Conservation (phyloP, 768 basidiomycete species). For the Erythrobasidium yunnanense region DNA sequence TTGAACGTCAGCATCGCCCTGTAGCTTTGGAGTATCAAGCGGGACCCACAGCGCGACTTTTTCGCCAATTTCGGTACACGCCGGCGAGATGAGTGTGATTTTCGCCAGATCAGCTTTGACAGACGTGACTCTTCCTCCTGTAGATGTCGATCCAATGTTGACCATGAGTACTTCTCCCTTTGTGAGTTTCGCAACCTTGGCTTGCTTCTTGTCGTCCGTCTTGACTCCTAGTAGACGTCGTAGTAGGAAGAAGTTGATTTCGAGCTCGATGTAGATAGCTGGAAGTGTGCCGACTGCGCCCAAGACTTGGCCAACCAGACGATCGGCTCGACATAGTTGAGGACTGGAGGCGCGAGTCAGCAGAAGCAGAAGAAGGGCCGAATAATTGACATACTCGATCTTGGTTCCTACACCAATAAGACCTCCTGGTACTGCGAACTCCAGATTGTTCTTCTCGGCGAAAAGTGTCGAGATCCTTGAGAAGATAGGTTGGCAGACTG, state of each 20-base stretch:
- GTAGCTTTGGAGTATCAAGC: conserved; percentile 53
- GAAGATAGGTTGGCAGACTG: conserved; percentile 86
- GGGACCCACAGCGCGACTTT: conserved; percentile 66
- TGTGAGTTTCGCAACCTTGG: conserved; percentile 49
- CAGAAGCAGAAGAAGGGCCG: too few species aligned
- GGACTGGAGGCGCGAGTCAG: conserved; percentile 44
- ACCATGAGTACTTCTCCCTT: conserved; percentile 49
- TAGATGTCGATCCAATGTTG: conserved; percentile 96
- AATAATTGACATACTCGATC: conserved; percentile 72
- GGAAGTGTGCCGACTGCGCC: conserved; percentile 90
- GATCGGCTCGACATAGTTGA: conserved; percentile 89
- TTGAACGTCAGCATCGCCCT: conserved; percentile 30
- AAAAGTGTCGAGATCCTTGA: conserved; percentile 79
- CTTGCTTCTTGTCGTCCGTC: conserved; percentile 97
- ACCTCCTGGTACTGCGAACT: conserved; percentile 94
- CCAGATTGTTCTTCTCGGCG: conserved; percentile 85
- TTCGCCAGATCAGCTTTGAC: conserved; percentile 84
- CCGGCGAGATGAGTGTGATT: conserved; percentile 84
- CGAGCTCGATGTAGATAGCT: conserved; percentile 82
- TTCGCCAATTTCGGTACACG: conserved; percentile 92
- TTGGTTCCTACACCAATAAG: conserved; percentile 96
- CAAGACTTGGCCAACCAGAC: conserved; percentile 90
- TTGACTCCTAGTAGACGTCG: conserved; percentile 94
- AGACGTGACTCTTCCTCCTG: conserved; percentile 84
- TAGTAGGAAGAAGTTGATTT: conserved; percentile 86